Conservation (phyloP, 2,329 filamentous ascomycete species). For the Shiraia bambusicola region DNA sequence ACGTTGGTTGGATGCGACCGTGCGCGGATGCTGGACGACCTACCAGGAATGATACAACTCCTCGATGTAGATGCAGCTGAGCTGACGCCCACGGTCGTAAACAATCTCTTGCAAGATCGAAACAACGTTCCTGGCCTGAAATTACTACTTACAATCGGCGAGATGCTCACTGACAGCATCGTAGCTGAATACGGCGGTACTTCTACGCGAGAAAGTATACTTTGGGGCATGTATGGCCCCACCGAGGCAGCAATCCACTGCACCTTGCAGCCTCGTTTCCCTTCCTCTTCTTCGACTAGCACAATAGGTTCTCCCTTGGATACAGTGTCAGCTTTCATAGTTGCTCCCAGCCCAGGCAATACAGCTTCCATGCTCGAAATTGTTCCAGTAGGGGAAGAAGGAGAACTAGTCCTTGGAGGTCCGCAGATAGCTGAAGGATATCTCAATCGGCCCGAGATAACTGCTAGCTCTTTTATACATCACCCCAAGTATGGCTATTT, state of each 20-base stretch:
- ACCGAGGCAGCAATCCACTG: slow-evolving; percentile 93
- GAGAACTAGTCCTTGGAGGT: slow-evolving; percentile 81
- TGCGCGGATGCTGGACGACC: slow-evolving; percentile 69
- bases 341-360: slow-evolving; percentile 48
- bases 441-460: slow-evolving; percentile 78
- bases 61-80: slow-evolving; percentile 81
- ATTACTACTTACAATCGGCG: slow-evolving; percentile 81
- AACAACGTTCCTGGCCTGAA: slow-evolving; percentile 66
- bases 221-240: slow-evolving; percentile 93
- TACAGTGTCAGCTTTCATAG: slow-evolving; percentile 76
- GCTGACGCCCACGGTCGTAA: slow-evolving; percentile 83
- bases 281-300: slow-evolving; percentile 57
- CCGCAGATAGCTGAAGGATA: slow-evolving; percentile 78
- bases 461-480: slow-evolving; percentile 67
- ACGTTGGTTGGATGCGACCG: slow-evolving; percentile 74
- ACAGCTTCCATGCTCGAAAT: slow-evolving; percentile 49
- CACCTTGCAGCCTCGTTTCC: slow-evolving; percentile 69
- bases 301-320: slow-evolving; percentile 78
- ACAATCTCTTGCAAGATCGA: slow-evolving; percentile 71
- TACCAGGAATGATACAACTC: slow-evolving; percentile 65
- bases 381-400: slow-evolving; percentile 66
- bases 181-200: slow-evolving; percentile 75
- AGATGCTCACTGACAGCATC: slow-evolving; percentile 82
- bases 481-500: slow-evolving; percentile 65
- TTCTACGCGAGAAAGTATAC: slow-evolving; percentile 57